Conservation (phyloP, 2,329 filamentous ascomycete species). For the Botryosphaeria dothidea region DNA sequence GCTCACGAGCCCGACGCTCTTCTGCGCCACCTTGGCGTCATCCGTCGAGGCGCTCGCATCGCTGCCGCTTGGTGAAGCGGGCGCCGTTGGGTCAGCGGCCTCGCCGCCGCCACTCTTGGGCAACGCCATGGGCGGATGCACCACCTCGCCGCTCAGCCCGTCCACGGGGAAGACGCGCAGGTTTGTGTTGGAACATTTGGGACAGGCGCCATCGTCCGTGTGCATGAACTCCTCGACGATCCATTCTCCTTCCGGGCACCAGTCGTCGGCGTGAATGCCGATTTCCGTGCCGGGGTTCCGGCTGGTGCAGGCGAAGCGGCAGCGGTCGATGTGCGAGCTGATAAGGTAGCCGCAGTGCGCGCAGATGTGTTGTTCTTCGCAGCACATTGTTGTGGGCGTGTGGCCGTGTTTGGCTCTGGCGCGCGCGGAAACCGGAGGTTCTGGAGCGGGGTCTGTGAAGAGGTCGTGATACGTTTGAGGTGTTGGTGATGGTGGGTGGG, state of each 20-base stretch:
- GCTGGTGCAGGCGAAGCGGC: background rate
- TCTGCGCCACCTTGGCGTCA: background rate
- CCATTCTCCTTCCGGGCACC: conserved; percentile 8
- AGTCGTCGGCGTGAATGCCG: background rate
- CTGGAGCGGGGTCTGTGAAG: too few species aligned
- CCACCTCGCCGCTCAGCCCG: background rate
- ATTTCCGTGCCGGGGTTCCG: conserved; percentile 10
- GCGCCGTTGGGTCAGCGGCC: background rate
- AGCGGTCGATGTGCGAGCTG: background rate
- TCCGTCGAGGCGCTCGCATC: background rate
- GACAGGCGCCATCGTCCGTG: conserved; percentile 1
- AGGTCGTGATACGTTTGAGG: too few species aligned
- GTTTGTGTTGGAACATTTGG: background rate
- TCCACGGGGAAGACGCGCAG: background rate
- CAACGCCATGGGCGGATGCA: background rate
- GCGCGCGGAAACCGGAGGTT: too few species aligned
- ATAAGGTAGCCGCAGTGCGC: background rate
- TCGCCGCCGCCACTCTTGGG: background rate
- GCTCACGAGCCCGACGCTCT: background rate
- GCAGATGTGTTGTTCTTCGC: conserved; percentile 10
- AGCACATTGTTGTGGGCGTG: background rate
- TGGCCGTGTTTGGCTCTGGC: background rate
- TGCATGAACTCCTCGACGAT: conserved; percentile 14
- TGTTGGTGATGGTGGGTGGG: background rate
- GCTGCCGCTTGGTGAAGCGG: background rate